Evolutionary conservation across 1,284 basidiomycete species (phyloP), one percentile per base, ranked within the genome.

Genomic region (Irpex sp.): DNA sequence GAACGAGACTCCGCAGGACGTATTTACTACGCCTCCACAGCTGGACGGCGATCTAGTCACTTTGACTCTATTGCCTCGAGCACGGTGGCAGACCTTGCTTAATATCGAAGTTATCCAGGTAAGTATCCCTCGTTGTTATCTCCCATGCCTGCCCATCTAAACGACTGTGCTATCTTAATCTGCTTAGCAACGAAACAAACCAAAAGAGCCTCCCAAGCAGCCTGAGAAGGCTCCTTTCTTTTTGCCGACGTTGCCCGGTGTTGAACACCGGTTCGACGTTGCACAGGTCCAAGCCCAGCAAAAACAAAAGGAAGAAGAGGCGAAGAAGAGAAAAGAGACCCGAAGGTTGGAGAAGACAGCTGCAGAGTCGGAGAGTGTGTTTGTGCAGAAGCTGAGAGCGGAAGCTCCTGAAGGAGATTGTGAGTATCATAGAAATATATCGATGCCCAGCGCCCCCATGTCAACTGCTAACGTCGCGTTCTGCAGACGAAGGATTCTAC

Each of bases 201-300:
- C 97, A 6, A 96, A 92, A 76, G 96, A 98, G 68, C 85, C 95
- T 0, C 95, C 95, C 3, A 98, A 98, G 77, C 93, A 91, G 47
- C 94, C 95, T 2, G 96, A 98, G 77, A 86, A 93, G 65, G 97
- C 96, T 1, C 97, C 97, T 0, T 99, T 99, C 83, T 99, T 99
- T 83, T 79, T 99, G 15, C 96, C 96, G 6, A 94, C 94, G 1
- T 78, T 98, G 2, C 85, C 93, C 13, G 94, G 94, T 13, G 84
- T 94, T 19, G 91, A 96, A 67, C 83, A 87, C 13, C 83, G 92
- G 15, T 96, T 96, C 73, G 89, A 86, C 26, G 72, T 89, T 2
- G 80, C 82, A 34, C 31, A 34, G 31, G 31, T 34, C 36, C 74
- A 79, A 62, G 72, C 73, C 40, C 40, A 47, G 40, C 13, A n/a